Conservation (phyloP, 108 stramenopile species). For the Cyclostephanos invisitatus region DNA sequence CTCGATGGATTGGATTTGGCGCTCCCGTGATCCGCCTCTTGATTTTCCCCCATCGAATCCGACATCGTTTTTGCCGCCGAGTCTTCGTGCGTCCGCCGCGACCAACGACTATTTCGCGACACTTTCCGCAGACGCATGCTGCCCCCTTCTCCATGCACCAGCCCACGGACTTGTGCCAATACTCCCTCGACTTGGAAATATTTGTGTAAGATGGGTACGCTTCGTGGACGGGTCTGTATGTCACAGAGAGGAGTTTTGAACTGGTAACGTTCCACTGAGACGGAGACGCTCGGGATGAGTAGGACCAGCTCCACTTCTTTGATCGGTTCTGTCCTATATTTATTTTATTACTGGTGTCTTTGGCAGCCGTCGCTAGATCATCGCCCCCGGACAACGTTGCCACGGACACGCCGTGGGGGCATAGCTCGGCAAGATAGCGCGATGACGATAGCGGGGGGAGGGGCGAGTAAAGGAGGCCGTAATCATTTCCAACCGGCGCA, state of each 20-base stretch:
- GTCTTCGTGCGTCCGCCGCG: not conserved
- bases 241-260: conserved; percentile 56
- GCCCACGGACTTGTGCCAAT: conserved; percentile 40
- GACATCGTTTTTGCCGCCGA: conserved; percentile 1
- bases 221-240: conserved; percentile 77
- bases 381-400: not conserved
- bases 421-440: conserved; percentile 43
- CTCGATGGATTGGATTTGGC: conserved; percentile 47
- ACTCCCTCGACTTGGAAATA: conserved; percentile 32
- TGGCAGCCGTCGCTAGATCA: not conserved
- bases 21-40: conserved; percentile 18
- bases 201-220: conserved; percentile 71
- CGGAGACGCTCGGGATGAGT: conserved; percentile 35
- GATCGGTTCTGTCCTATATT: not conserved
- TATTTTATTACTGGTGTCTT: not conserved
- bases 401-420: conserved; percentile 42
- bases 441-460: not conserved
- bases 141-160: conserved; percentile 17
- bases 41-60: conserved; percentile 18
- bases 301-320: conserved; percentile 48
- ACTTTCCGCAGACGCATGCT: conserved; percentile 9
- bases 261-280: conserved; percentile 53
- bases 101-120: not conserved
- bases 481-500: not conserved
- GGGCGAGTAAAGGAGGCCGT: not conserved